Base-by-base conservation (phyloP, 1,284 basidiomycete genomes). In the Malassezia dermatis region DNA sequence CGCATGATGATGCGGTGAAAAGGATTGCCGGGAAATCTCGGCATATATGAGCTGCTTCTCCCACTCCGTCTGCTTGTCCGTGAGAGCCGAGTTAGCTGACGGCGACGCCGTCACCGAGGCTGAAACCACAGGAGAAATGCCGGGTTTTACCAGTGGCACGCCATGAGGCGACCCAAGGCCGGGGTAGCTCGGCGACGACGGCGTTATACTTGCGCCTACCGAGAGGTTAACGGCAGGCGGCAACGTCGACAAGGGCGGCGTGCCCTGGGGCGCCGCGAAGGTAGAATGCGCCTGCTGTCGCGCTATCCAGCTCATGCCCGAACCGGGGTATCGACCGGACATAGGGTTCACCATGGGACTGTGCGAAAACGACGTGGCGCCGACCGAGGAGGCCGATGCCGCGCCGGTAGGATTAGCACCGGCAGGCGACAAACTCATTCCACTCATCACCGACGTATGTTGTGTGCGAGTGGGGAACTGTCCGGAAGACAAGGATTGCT, bases 1-100 rank as follows among this genome's bases (percentile, higher is more conserved):
- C 13, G 80, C 80, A 24, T 80, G 78, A 63, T 81, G 80, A 63
- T 81, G 80, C 0, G 80, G 79, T 13, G 79, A 76, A 8, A 76
- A 75, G 1, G 79, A 76, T 44, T 77, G 71, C 39, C 80, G 73
- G n/a, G 79, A 80, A 32, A 78, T 75, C 75, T 78, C 58, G 1
- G 37, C 39, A 27, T 40, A 53, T 11, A 68, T 34, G 17, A 73
- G 58, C 61, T 73, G 71, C 44, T 66, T 63, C 54, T 70, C 66
- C 71, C 71, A 73, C 51, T 73, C 68, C 3, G 37, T 15, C 19
- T 39, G 37, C 11, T 39, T 39, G 2, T 39, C 37, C 37, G 37
- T 39, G 8, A 39, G 37, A 12, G 19, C 37, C 19, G 37, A 19
- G 7, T 17, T 12, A 12, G 65, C 59, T 8, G 64, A 63, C 1